Evolutionary conservation across 176 grass and related monocot genomes (phyloP), one percentile per base, ranked within the genome.

Genomic region (Cymbopogon citratus): DNA sequence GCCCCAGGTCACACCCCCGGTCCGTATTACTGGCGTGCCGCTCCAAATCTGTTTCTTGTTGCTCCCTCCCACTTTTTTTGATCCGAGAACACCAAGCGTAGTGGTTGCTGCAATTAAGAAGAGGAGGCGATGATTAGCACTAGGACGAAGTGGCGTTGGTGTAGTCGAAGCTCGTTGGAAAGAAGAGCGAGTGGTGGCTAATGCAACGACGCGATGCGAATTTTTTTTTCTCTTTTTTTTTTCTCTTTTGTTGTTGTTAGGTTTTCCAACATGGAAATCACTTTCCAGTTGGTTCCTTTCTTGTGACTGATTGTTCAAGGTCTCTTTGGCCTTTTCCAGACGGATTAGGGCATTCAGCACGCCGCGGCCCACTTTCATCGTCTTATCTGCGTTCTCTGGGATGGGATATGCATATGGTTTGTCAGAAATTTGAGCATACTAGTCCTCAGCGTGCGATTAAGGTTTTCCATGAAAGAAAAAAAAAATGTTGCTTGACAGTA

Each of bases 41-140:
- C 64, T 70, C 71, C 64, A 77, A 76, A 81, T 76, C 71, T 75
- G 63, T 68, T 65, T 7, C 76, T 79, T 69, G 62, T 66, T 79
- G 12, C 16, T 49, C 11, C 35, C 6, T 23, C 18, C 11, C 7
- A 9, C 16, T 68, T 68, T 54, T 26, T 80, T 80, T 34, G n/a
- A 60, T 60, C 56, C 29, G 21, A 13, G 45, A 51, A 60, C 46
- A 59, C 66, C 1, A 57, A 59, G n/a, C 56, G 66, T 39, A 19
- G 48, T 38, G 6, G 66, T 33, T 51, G 63, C 21, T 36, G 63
- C 19, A 69, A 57, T 69, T 54, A 80, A 39, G 63, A 67, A 44
- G 29, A 35, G 43, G 29, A 35, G 43, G 46, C 21, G 66, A 56
- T 27, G 45, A 80, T 80, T 80, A 56, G 24, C 45, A 16, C 63